Base-by-base conservation (phyloP, 2,329 filamentous ascomycete species). In the Botrytis fragariae region DNA sequence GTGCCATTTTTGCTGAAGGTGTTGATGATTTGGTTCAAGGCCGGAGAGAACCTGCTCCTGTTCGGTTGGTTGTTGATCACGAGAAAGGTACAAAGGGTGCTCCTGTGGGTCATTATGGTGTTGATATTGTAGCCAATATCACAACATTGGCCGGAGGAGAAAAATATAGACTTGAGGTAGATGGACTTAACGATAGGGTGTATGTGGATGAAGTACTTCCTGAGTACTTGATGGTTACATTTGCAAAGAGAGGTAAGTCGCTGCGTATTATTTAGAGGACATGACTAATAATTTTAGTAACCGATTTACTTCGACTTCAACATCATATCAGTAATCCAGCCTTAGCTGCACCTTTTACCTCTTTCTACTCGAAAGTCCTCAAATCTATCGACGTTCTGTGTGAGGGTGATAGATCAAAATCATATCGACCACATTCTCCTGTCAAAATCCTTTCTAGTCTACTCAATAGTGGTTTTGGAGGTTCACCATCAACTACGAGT, bases 371-470 rank as follows among this genome's bases (percentile, higher is more conserved):
- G 63, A 94, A 94, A 75, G 89, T 93, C 3, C 85, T 97, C 42
- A 91, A 91, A 48, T 89, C 90, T 6, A 84, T 97, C 37, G 88
- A 87, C 64, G 85, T 93, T 59, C 85, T 88, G 32, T 85, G 89
- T 45, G 87, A 91, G 59, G 86, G 87, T 0, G 89, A 91, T 79
- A 92, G 89, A 81, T 87, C 89, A 18, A 87, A 87, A 72, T 90
- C 90, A 0, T 93, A 93, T 79, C 87, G 95, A 16, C 90, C 90
- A 7, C 89, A 91, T n/a, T 98, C 95, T 0, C 95, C 95, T 0
- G 93, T 97, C 65, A 98, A 98, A 81, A 87, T 97, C 79, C 85
- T 98, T 25, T 97, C 95, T 0, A 97, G 88, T 79, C 89, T 98
- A 71, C 89, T 97, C 78, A 88, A 89, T 48, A 88, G 89, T 37